Conservation (phyloP, 768 basidiomycete genomes). For the Kockovaella imperatae region DNA sequence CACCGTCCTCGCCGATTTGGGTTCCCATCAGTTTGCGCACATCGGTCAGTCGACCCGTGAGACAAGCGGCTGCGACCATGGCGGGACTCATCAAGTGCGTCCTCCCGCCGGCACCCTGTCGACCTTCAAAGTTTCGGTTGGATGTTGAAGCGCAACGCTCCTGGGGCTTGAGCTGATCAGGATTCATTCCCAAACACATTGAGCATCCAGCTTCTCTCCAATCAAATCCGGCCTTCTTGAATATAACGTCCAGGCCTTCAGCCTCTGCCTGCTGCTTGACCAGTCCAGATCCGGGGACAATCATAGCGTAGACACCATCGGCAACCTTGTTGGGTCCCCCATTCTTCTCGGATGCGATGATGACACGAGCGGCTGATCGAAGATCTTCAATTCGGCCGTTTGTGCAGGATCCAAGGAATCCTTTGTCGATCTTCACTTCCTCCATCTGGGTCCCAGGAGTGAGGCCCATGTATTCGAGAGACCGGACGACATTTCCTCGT, state of each 20-base stretch:
- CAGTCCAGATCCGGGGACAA: slow-evolving; percentile 83
- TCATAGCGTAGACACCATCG: slow-evolving; percentile 70
- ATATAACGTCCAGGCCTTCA: slow-evolving; percentile 75
- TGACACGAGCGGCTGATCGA: slow-evolving; percentile 71
- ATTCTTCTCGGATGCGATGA: slow-evolving; percentile 60
- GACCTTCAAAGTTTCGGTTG: slow-evolving; percentile 88
- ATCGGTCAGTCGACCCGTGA: slow-evolving; percentile 76
- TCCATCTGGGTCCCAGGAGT: slow-evolving; percentile 68
- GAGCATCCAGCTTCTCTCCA: slow-evolving; percentile 94
- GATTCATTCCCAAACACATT: slow-evolving; percentile 95
- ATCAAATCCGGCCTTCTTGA: slow-evolving; percentile 85
- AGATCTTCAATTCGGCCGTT: slow-evolving; percentile 91
- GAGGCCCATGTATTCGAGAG: slow-evolving; percentile 81
- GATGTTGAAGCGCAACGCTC: slow-evolving; percentile 82
- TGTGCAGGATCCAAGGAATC: slow-evolving; percentile 91
- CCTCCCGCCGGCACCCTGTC: slow-evolving; percentile 75
- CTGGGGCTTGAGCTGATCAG: slow-evolving; percentile 74
- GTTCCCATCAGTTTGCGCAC: slow-evolving; percentile 65
- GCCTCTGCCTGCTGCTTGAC: slow-evolving; percentile 86
- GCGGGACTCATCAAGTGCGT: slow-evolving; percentile 85
- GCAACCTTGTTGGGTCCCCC: slow-evolving; percentile 60
- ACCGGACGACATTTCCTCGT: slow-evolving; percentile 62
- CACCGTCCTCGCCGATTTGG: slow-evolving; percentile 48
- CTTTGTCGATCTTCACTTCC: slow-evolving; percentile 72
- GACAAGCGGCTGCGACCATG: slow-evolving; percentile 85